A percentile compares a stretch with the other conserved stretches of the same genome.
phyloP scores from a whole-genome alignment of 2,329 filamentous ascomycete genomes.

The Ascochyta koolunga region DNA sequence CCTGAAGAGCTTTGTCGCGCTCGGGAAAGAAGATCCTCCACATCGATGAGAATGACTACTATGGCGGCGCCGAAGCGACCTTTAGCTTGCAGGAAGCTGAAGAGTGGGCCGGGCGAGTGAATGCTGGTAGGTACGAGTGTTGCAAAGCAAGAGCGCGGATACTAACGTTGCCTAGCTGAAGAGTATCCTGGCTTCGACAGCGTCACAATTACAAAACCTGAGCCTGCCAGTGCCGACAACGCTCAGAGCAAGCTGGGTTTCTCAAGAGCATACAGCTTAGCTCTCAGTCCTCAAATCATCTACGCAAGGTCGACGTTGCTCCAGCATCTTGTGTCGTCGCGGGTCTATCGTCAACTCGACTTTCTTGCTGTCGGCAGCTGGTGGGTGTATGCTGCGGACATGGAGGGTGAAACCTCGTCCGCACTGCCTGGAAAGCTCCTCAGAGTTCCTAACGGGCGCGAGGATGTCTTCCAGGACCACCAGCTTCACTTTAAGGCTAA shows the following conservation, averaged over 20 bases:
- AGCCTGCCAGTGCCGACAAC: conserved; percentile 24
- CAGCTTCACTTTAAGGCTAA: conserved; percentile 81
- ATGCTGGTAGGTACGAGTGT: conserved; percentile 34
- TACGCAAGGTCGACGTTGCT: conserved; percentile 82
- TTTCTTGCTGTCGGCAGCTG: conserved; percentile 93
- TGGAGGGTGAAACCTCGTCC: conserved; percentile 3
- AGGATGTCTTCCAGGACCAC: conserved; percentile 86
- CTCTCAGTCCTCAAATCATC: conserved; percentile 83
- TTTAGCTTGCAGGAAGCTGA: conserved; percentile 83
- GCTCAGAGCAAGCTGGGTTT: conserved; percentile 57
- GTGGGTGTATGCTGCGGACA: conserved; percentile 69
- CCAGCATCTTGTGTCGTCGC: conserved; percentile 82
- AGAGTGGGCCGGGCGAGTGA: conserved; percentile 66
- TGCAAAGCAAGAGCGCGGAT: background rate
- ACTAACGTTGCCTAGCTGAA: conserved; percentile 23
- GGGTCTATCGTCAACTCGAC: conserved; percentile 86
- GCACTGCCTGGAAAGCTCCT: conserved; percentile 52
- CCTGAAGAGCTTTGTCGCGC: conserved; percentile 82
- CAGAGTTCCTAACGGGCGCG: conserved; percentile 84
- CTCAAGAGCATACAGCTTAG: conserved; percentile 79
- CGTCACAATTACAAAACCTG: conserved; percentile 43
- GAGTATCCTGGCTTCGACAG: conserved; percentile 33
- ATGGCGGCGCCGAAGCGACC: conserved; percentile 84
- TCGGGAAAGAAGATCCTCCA: conserved; percentile 92
- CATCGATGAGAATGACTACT: conserved; percentile 85